Percentiles rank a stretch among this genome's conserved stretches.
Conservation (phyloP, 305 asterid species). For the Fraxinus greggii region DNA sequence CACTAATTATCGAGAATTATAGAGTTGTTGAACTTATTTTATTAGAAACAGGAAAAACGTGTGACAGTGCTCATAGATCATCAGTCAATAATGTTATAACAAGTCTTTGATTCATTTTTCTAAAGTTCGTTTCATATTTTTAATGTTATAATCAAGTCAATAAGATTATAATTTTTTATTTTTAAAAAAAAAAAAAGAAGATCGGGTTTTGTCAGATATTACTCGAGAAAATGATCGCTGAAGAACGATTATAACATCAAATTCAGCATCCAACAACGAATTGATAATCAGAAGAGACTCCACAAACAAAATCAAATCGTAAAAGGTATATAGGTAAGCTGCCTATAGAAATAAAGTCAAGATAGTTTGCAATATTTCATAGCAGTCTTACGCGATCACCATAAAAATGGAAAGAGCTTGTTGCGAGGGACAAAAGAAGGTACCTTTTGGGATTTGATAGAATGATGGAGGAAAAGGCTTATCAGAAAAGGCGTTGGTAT, state of each 20-base stretch:
- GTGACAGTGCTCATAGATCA: no score
- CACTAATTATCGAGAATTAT: no score
- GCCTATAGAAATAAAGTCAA: constrained; percentile 1
- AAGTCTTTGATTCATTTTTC: no score
- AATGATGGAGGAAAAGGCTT: constrained; percentile 18
- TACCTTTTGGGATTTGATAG: constrained; percentile 8
- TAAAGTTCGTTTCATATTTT: no score
- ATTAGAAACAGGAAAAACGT: no score
- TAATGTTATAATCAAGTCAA: no score
- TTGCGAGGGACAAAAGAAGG: constrained; percentile 13
- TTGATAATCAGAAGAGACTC: constrained; percentile 6
- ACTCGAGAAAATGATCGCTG: neutral
- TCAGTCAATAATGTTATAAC: no score
- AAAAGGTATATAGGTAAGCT: neutral
- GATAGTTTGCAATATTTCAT: constrained; percentile 2
- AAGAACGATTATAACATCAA: constrained; percentile 5
- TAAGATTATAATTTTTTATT: no score
- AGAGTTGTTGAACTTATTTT: no score
- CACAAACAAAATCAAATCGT: constrained; percentile 1
- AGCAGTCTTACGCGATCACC: constrained; percentile 8
- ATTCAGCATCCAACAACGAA: constrained; percentile 25
- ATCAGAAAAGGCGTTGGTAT: constrained; percentile 20
- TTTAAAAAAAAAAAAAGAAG: neutral
- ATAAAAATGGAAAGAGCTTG: neutral
- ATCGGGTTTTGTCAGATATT: neutral